A percentile compares a stretch with the other conserved stretches of the same genome.
phyloP scores from a whole-genome alignment of 164 flowering plant species.

The Cinnamomum micranthum region DNA sequence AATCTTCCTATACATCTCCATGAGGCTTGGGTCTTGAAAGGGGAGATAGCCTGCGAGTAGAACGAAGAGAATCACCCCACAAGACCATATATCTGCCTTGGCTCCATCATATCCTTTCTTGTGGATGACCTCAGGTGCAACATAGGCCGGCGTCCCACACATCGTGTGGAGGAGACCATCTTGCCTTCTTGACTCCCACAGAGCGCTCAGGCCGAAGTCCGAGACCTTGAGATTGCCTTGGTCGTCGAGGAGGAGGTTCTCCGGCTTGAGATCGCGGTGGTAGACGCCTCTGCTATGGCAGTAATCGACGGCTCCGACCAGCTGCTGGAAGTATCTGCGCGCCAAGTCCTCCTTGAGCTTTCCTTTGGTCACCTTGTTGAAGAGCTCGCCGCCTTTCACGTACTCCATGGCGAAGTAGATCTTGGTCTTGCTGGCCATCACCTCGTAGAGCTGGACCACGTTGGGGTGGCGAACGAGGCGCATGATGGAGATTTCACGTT shows the following conservation, averaged over 20 bases:
- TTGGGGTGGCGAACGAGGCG: conserved; percentile 29
- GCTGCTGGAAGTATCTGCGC: conserved; percentile 30
- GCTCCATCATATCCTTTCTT: conserved; percentile 41
- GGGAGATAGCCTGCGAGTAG: conserved; percentile 38
- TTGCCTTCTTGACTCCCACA: conserved; percentile 19
- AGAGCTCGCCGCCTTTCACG: conserved; percentile 33
- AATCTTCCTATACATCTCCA: conserved; percentile 42
- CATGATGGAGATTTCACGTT: conserved; percentile 39
- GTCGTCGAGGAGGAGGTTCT: conserved; percentile 40
- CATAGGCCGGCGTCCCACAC: conserved; percentile 44
- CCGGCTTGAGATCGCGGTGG: conserved; percentile 40
- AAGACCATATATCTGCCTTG: conserved; percentile 43
- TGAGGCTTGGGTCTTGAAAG: conserved; percentile 31
- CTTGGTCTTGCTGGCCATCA: conserved; percentile 36
- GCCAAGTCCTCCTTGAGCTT: conserved; percentile 29
- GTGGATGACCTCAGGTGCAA: conserved; percentile 32
- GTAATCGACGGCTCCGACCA: conserved; percentile 29
- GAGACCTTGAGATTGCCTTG: conserved; percentile 32
- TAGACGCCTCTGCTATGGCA: conserved; percentile 43
- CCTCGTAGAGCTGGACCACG: conserved; percentile 31
- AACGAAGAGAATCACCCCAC: conserved; percentile 38
- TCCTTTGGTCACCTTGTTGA: conserved; percentile 33
- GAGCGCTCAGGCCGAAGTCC: conserved; percentile 34
- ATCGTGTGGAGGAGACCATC: conserved; percentile 39
- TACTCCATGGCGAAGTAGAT: conserved; percentile 35